Percentiles rank a stretch among this genome's conserved stretches.
Evolutionary conservation across 768 basidiomycete genomes (phyloP).

Genomic region (Boletus rufocinnamomeus): DNA sequence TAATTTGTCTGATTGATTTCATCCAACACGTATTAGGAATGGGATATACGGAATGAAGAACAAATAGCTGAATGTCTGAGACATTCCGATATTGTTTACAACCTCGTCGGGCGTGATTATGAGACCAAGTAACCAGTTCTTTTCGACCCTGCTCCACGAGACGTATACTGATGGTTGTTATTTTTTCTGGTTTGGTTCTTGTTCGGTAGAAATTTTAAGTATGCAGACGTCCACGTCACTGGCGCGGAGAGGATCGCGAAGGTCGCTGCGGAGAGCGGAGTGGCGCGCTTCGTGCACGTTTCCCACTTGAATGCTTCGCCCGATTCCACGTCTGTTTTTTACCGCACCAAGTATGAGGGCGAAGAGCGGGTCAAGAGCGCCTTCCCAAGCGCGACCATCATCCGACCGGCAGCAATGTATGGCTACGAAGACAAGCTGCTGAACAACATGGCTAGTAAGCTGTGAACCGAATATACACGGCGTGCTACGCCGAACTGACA

Average conservation of each 20-base stretch:
- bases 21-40: slow-evolving; percentile 63
- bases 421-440: slow-evolving; percentile 96
- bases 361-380: slow-evolving; percentile 83
- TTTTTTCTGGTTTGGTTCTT: slow-evolving; percentile 2
- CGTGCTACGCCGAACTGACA: slow-evolving; percentile 14
- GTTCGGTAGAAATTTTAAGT: slow-evolving; percentile 79
- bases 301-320: slow-evolving; percentile 91
- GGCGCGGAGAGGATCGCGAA: slow-evolving; percentile 87
- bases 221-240: slow-evolving; percentile 73
- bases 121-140: slow-evolving; percentile 79
- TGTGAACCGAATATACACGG: slow-evolving; percentile 5
- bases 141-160: slow-evolving; percentile 12
- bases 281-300: slow-evolving; percentile 87
- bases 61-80: slow-evolving; percentile 93
- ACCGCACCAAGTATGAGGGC: slow-evolving; percentile 86
- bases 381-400: slow-evolving; percentile 85
- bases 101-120: slow-evolving; percentile 91
- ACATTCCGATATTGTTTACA: slow-evolving; percentile 96
- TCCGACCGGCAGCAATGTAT: slow-evolving; percentile 82
- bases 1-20: slow-evolving; percentile 31
- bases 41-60: slow-evolving; percentile 87
- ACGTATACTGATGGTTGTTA: slow-evolving; percentile 15
- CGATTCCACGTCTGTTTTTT: slow-evolving; percentile 78
- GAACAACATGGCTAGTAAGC: slow-evolving; percentile 88
- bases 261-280: slow-evolving; percentile 73